Percentiles rank a stretch among this genome's conserved stretches.
Evolutionary conservation across 106 monocot genomes (phyloP).

Genomic region (Dioscorea alata): DNA sequence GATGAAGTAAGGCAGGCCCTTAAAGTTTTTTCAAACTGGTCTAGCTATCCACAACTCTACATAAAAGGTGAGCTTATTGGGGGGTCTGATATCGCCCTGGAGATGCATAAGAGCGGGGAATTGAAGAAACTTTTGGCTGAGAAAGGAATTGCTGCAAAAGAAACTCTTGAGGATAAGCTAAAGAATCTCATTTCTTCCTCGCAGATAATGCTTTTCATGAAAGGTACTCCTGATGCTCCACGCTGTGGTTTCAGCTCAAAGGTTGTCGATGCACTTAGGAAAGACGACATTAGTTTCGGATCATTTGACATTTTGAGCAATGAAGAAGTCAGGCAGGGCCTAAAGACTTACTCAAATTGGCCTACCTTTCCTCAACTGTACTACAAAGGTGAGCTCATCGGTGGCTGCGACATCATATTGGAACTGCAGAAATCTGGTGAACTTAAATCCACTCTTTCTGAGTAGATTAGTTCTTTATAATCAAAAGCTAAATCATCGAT

Average conservation of each 20-base stretch:
- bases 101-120: slow-evolving; percentile 91
- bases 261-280: slow-evolving; percentile 71
- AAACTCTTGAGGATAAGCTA: slow-evolving; percentile 48
- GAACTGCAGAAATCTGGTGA: slow-evolving; percentile 66
- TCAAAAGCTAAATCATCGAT: not conserved
- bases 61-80: slow-evolving; percentile 84
- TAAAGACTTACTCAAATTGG: slow-evolving; percentile 90
- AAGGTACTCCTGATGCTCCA: slow-evolving; percentile 77
- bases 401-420: slow-evolving; percentile 86
- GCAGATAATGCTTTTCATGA: slow-evolving; percentile 78
- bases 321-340: slow-evolving; percentile 87
- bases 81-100: slow-evolving; percentile 72
- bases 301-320: slow-evolving; percentile 82
- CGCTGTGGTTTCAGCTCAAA: slow-evolving; percentile 88
- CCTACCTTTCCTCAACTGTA: slow-evolving; percentile 94
- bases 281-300: slow-evolving; percentile 67
- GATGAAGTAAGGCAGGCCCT: slow-evolving; percentile 80
- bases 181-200: slow-evolving; percentile 58
- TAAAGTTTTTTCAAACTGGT: slow-evolving; percentile 82
- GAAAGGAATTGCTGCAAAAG: slow-evolving; percentile 41
- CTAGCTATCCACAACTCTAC: slow-evolving; percentile 88
- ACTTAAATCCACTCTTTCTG: slow-evolving; percentile 70
- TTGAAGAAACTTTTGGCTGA: slow-evolving; percentile 47
- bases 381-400: slow-evolving; percentile 82
- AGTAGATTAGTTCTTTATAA: slow-evolving; percentile 9